Evolutionary conservation across 306 rosid species (phyloP), one percentile per base, ranked within the genome.

Genomic region (Malus asiatica): DNA sequence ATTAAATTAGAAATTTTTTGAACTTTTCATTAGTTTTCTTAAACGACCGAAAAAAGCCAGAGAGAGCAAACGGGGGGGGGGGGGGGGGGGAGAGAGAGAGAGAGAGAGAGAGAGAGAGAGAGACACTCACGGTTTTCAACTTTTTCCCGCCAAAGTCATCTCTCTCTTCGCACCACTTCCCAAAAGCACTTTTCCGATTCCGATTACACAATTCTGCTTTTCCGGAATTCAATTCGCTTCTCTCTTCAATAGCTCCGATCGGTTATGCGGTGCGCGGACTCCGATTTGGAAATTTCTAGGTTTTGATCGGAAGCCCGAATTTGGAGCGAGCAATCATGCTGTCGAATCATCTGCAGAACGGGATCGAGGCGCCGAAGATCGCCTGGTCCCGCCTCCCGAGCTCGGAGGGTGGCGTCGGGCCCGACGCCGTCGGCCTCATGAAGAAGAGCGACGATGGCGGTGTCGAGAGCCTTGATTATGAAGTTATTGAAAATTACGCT

Each of bases 401-500:
- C 81, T 59, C 96, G 29, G 91, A 87, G n/a, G 84, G 80, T 1
- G 53, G 83, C 73, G 79, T 38, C 46, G 45, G 33, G 72, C 55
- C 29, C 6, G 83, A 76, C 27, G 82, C 79, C 38, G 77, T 82
- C 44, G 90, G 90, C 7, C 27, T 85, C 77, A 59, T 77, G 68
- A 89, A 86, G 83, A 88, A 80, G 75, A 81, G 70, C 79, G 97
- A 90, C 22, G 93, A 88, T 71, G 79, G 77, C 69, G 73, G 87
- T 71, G 89, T 80, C 8, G 98, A 90, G 88, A 94, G 98, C 79
- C 93, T 94, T 62, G 98, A 94, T 89, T 94, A 94, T 70, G 98
- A 94, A 90, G 92, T 94, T 64, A 80, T 92, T 23, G 98, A 94
- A 89, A 94, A 94, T 81, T 81, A 79, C 73, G 96, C 97, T 72